Conservation (phyloP, 2,329 filamentous ascomycete genomes). For the Pseudocercospora fijiensis region DNA sequence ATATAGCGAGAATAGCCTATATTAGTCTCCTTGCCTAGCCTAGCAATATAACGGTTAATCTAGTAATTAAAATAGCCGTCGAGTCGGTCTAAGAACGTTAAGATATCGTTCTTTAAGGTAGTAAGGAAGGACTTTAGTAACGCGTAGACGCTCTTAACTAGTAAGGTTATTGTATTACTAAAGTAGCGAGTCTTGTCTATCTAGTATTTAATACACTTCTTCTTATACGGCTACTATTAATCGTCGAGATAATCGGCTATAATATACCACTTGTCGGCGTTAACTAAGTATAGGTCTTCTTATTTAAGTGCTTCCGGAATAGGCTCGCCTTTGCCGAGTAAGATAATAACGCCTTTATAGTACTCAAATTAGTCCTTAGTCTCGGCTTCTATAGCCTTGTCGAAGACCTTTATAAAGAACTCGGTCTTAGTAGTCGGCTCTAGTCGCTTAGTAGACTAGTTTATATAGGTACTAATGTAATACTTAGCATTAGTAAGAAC, state of each 20-base stretch:
- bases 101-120: not conserved
- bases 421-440: not conserved
- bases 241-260: no score
- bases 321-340: not conserved
- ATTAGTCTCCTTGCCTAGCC: not conserved
- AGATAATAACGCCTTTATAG: not conserved
- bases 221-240: no score
- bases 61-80: not conserved
- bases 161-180: not conserved
- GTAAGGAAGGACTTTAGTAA: not conserved
- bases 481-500: not conserved
- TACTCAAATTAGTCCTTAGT: no score
- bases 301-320: not conserved
- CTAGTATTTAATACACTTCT: no score
- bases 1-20: not conserved
- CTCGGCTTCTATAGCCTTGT: not conserved
- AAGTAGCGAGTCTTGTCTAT: no score
- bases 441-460: not conserved
- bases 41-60: not conserved
- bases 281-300: not conserved
- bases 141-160: not conserved
- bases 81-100: not conserved
- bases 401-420: not conserved
- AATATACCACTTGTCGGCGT: not conserved
- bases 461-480: not conserved